These are phyloP conservation scores for Mycena sp. DNA, from an alignment of 1,284 basidiomycete species.

Conservation along the genomic window DNA sequence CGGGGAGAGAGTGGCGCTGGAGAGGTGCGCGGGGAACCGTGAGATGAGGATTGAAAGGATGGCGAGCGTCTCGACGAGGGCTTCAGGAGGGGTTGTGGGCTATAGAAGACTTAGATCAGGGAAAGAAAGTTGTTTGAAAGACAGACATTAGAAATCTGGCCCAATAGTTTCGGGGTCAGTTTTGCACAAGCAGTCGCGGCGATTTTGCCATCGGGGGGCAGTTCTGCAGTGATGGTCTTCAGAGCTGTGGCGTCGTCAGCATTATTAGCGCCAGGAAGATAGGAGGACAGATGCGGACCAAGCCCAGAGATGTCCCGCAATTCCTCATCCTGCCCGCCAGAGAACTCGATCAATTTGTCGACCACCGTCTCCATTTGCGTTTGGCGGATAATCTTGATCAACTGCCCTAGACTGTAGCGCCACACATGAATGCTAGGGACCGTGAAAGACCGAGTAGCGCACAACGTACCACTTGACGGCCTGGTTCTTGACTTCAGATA, in stretches of 20 bases:
- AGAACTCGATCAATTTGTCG: conserved; percentile 87
- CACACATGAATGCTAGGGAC: conserved; percentile 25
- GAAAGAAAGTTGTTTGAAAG: neutral
- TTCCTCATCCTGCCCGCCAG: conserved; percentile 87
- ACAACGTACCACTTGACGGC: conserved; percentile 88
- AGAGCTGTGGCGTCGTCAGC: conserved; percentile 64
- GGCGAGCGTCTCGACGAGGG: conserved; percentile 88
- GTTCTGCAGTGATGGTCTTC: conserved; percentile 93
- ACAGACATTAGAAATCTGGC: conserved; percentile 78
- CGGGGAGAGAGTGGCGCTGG: conserved; percentile 60
- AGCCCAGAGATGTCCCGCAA: conserved; percentile 93
- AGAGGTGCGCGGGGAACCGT: conserved; percentile 83
- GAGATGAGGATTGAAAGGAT: conserved; percentile 92
- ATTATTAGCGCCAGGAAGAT: neutral
- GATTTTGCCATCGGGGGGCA: conserved; percentile 83
- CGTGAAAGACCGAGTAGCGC: neutral
- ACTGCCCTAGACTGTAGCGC: conserved; percentile 73
- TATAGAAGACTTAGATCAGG: conserved; percentile 38
- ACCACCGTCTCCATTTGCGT: conserved; percentile 87
- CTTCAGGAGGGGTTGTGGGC: conserved; percentile 82
- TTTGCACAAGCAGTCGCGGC: conserved; percentile 85
- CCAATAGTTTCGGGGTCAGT: conserved; percentile 86
- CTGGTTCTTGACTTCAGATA: conserved; percentile 98
- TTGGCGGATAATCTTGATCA: conserved; percentile 89
- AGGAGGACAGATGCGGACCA: conserved; percentile 59